Percentiles rank a stretch among this genome's conserved stretches.
phyloP scores from a whole-genome alignment of 2,329 filamentous ascomycete species.

The Diaporthe ampelina region DNA sequence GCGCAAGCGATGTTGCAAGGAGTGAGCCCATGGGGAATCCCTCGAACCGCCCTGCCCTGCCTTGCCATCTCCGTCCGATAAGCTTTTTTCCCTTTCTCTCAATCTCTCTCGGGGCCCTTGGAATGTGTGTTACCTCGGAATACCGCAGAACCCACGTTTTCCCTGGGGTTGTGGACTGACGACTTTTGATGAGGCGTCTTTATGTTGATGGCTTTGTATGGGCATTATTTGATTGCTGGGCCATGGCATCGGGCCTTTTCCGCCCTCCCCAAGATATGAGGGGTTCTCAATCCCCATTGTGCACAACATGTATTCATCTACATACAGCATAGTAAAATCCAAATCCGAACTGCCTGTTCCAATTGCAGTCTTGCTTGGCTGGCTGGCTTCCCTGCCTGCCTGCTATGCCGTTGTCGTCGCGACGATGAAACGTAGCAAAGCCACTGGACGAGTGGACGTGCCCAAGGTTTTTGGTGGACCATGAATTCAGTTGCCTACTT shows the following conservation, averaged over 20 bases:
- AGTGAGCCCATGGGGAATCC: conserved; percentile 13
- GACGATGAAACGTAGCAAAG: conserved; percentile 28
- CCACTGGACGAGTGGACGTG: conserved; percentile 28
- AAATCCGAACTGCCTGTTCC: background rate
- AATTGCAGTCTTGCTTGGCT: background rate
- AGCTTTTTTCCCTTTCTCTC: conserved; percentile 1
- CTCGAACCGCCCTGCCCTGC: background rate
- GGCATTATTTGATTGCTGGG: background rate
- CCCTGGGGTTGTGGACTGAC: background rate
- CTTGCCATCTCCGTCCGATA: conserved; percentile 22
- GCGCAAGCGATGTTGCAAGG: background rate
- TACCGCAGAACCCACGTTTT: too few relatives aligned
- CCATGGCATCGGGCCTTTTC: conserved; percentile 21
- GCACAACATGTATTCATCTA: background rate
- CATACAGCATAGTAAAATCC: too few relatives aligned
- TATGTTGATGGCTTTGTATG: background rate
- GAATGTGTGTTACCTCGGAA: conserved; percentile 23
- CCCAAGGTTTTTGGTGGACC: background rate
- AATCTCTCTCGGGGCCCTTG: background rate
- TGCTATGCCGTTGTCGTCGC: background rate
- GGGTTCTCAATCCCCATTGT: background rate
- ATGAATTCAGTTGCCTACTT: background rate
- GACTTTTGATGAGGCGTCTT: background rate
- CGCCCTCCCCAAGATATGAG: background rate
- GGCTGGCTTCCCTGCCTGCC: background rate